Base-by-base conservation (phyloP, 2,329 filamentous ascomycete species). In the Aspergillus sp. region DNA sequence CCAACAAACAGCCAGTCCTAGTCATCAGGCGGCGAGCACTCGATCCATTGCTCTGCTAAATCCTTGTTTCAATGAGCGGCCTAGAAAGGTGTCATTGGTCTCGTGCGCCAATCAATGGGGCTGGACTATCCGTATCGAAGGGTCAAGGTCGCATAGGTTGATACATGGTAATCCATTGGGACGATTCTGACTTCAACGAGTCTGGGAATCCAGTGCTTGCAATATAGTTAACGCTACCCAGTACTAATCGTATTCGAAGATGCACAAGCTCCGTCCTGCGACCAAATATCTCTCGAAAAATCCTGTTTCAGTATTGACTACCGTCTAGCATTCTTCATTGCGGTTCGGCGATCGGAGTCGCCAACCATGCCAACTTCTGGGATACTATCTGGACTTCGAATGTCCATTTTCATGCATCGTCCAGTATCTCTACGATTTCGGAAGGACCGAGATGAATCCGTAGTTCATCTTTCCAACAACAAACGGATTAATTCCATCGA, bases 401-500 rank as follows among this genome's bases (percentile, higher is more conserved):
- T 35, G 32, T 35, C 32, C 13, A 35, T n/a, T 2, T 35, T 13
- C 32, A 35, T 35, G 32, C 9, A 19, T 19, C 17, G 3, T 35
- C 32, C n/a, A 35, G 10, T 35, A 35, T 35, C 12, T 13, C 12
- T 35, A 13, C 32, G 12, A 35, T 35, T 35, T 15, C 4, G n/a
- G 12, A 15, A 5, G n/a, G 23, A n/a, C 7, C 13, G 12, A 35
- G 32, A 15, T 12, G 32, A 35, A 13, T 2, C 32, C 6, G n/a
- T 15, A 13, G n/a, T 35, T 7, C 32, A 35, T 35, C 32, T 35
- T n/a, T 13, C 32, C n/a, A 15, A 35, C n/a, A 12, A 13, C 4
- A 6, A 15, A 13, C 32, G 7, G n/a, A 15, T 35, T 5, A 13
- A 13, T 15, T 35, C 12, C 4, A 25, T 60, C 4, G 57, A 60